phyloP scores from a whole-genome alignment of 768 basidiomycete genomes.

The Ramaria sp. region DNA sequence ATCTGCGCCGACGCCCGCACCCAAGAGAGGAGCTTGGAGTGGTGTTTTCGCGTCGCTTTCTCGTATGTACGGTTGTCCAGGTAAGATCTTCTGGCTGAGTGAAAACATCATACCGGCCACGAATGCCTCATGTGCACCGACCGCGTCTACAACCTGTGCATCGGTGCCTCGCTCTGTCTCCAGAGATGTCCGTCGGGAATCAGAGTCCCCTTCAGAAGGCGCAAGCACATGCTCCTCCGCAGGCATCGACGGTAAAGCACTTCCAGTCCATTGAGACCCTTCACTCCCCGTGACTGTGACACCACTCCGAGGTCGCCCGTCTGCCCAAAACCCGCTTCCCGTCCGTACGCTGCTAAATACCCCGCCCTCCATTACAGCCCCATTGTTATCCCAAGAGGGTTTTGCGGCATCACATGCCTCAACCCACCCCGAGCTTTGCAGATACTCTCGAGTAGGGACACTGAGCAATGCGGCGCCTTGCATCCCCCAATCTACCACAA shows the following conservation, averaged over 20 bases:
- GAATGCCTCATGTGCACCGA: conserved; percentile 73
- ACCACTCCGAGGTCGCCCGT: conserved; percentile 4
- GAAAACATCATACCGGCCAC: conserved; percentile 85
- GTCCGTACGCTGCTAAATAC: conserved; percentile 2
- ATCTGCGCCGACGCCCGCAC: conserved; percentile 7
- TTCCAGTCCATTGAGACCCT: neutral
- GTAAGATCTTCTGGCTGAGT: conserved; percentile 57
- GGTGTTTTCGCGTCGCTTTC: conserved; percentile 19
- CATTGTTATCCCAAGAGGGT: neutral
- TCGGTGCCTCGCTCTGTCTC: neutral
- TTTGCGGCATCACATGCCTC: conserved; percentile 19
- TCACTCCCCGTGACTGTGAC: neutral
- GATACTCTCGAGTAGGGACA: conserved; percentile 75
- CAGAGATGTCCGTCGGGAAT: neutral
- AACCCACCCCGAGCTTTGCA: conserved; percentile 77
- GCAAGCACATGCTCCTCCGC: neutral
- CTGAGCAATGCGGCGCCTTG: conserved; percentile 76
- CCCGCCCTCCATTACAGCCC: neutral
- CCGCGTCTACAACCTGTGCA: conserved; percentile 49
- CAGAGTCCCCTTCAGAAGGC: neutral
- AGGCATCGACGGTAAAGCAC: neutral
- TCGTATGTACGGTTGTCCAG: conserved; percentile 70
- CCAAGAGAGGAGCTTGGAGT: neutral
- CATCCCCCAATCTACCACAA: conserved; percentile 73
- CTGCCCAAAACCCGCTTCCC: conserved; percentile 9